phyloP scores from a whole-genome alignment of 139 green algal species.

The Tetradesmus lagerheimii region DNA sequence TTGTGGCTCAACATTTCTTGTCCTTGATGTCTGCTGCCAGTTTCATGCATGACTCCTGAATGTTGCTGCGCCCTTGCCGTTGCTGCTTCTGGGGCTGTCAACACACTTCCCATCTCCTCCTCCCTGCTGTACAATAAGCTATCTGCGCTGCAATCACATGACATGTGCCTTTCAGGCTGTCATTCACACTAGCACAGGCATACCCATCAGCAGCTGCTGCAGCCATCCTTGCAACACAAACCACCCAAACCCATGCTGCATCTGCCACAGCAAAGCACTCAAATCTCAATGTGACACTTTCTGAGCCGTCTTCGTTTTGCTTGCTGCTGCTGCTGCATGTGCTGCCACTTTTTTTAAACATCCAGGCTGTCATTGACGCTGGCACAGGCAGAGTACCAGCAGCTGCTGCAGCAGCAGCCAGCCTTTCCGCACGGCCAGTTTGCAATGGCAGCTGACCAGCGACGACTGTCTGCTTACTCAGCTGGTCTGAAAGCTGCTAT shows the following conservation, averaged over 20 bases:
- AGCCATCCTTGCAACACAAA: too few species aligned
- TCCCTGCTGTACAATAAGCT: neutral
- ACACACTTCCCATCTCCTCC: too few species aligned
- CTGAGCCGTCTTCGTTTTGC: too few species aligned
- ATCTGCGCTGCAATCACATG: neutral
- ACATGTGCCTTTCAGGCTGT: neutral
- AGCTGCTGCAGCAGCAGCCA: slow-evolving; percentile 4
- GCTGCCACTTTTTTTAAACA: too few species aligned
- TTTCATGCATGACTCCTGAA: too few species aligned
- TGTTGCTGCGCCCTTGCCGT: too few species aligned
- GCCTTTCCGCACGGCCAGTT: slow-evolving; percentile 36
- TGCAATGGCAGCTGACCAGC: slow-evolving; percentile 23
- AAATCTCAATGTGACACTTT: too few species aligned
- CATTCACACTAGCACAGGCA: neutral
- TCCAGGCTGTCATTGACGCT: slow-evolving; percentile 3
- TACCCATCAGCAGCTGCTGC: too few species aligned
- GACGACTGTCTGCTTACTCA: neutral
- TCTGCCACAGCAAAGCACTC: too few species aligned
- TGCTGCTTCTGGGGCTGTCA: too few species aligned
- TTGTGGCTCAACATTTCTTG: too few species aligned
- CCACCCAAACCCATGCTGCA: neutral
- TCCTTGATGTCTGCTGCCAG: too few species aligned
- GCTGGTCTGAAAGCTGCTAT: neutral
- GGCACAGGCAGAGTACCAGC: neutral
- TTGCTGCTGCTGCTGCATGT: neutral